phyloP scores from a whole-genome alignment of 768 basidiomycete genomes.

The Saitozyma sp. region DNA sequence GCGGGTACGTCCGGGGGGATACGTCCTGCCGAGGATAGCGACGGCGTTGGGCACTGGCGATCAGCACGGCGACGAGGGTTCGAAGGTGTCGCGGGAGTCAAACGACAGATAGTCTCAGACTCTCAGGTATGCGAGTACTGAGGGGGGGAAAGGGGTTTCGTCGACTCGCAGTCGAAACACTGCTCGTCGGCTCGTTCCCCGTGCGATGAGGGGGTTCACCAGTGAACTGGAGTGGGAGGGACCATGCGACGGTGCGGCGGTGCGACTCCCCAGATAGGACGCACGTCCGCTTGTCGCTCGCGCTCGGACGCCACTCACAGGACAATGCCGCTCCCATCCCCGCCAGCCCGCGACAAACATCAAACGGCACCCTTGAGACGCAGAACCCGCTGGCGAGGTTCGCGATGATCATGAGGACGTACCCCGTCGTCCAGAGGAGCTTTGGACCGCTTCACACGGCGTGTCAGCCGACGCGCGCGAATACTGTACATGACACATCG shows the following conservation, averaged over 20 bases:
- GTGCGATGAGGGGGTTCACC: too few species aligned
- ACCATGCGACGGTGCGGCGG: too few species aligned
- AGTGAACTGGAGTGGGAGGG: too few species aligned
- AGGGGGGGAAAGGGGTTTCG: not conserved
- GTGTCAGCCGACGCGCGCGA: not conserved
- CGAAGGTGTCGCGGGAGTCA: too few species aligned
- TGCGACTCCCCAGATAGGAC: too few species aligned
- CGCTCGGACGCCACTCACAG: conserved; percentile 3
- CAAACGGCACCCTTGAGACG: conserved; percentile 19
- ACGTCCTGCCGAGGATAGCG: conserved; percentile 36
- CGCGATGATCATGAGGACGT: conserved; percentile 12
- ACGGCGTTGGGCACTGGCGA: conserved; percentile 29
- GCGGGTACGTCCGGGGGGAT: conserved; percentile 25
- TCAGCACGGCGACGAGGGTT: too few species aligned
- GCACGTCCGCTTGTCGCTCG: too few species aligned
- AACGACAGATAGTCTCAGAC: not conserved
- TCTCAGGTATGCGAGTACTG: too few species aligned
- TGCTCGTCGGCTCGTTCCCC: too few species aligned
- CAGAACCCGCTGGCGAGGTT: conserved; percentile 19
- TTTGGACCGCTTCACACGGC: conserved; percentile 17
- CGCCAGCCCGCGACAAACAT: conserved; percentile 31
- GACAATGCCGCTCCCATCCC: conserved; percentile 35
- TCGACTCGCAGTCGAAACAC: too few species aligned
- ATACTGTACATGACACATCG: too few species aligned
- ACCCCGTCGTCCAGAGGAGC: conserved; percentile 13